Conservation (phyloP, 2,329 filamentous ascomycete species). For the Colletotrichum spinosum region DNA sequence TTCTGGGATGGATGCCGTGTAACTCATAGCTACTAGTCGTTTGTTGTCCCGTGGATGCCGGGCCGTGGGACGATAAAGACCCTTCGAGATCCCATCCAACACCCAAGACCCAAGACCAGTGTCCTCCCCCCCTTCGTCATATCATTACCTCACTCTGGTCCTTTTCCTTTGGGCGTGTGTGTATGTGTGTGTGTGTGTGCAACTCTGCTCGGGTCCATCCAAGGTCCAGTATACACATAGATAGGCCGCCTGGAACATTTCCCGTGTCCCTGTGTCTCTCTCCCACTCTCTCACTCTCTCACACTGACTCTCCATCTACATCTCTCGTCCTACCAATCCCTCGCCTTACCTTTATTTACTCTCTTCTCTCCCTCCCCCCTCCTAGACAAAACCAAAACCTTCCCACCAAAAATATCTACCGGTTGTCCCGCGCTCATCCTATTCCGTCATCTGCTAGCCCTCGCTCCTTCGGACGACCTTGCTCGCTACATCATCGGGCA, state of each 20-base stretch:
- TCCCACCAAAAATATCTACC: too few species aligned
- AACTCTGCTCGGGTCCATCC: neutral
- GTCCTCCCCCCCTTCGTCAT: neutral
- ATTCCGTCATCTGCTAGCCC: neutral
- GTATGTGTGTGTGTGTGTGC: conserved; percentile 23
- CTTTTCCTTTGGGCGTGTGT: conserved; percentile 18
- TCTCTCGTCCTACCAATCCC: neutral
- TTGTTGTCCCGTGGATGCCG: conserved; percentile 29
- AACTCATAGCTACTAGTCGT: conserved; percentile 10
- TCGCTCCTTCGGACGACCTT: neutral
- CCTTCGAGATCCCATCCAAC: conserved; percentile 32
- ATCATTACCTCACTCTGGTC: neutral
- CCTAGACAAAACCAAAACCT: too few species aligned
- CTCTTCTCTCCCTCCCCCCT: neutral
- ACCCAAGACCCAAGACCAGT: too few species aligned
- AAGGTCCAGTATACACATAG: too few species aligned
- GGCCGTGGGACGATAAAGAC: conserved; percentile 33
- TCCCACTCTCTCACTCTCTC: neutral
- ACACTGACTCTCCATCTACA: neutral
- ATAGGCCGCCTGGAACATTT: too few species aligned
- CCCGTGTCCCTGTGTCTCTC: neutral
- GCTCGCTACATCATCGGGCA: conserved; percentile 4
- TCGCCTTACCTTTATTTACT: neutral
- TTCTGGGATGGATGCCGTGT: conserved; percentile 18
- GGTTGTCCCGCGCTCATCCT: too few species aligned